These are phyloP conservation scores for Meira miltonrushii DNA, from an alignment of 1,284 basidiomycete genomes.

Conservation along the genomic window DNA sequence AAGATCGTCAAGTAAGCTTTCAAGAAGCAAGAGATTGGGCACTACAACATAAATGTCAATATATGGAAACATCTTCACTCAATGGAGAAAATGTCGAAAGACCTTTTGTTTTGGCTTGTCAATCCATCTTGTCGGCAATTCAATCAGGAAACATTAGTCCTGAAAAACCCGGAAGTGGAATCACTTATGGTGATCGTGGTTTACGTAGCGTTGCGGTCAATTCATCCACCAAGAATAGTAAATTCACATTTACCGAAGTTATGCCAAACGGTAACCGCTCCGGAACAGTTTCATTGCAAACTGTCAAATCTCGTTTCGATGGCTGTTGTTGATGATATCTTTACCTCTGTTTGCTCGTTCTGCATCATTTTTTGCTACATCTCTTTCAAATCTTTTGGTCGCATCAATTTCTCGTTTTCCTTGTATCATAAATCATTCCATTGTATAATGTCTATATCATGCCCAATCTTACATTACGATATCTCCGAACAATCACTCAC, in stretches of 20 bases:
- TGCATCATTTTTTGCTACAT: conserved; percentile 1
- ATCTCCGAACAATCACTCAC: no score
- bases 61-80: conserved; percentile 85
- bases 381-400: conserved; percentile 1
- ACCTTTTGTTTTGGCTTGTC: conserved; percentile 83
- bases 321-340: conserved; percentile 10
- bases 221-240: not conserved
- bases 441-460: not conserved
- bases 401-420: not conserved
- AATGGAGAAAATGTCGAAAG: conserved; percentile 89
- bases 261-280: not conserved
- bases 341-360: not conserved
- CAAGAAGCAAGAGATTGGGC: conserved; percentile 91
- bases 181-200: conserved; percentile 84
- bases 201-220: conserved; percentile 2
- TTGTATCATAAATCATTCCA: conserved; percentile 2
- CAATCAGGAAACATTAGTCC: conserved; percentile 87
- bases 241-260: conserved; percentile 6
- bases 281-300: not conserved
- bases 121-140: conserved; percentile 85
- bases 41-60: conserved; percentile 70
- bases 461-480: not conserved
- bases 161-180: conserved; percentile 84
- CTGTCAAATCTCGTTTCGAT: not conserved
- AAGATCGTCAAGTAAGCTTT: conserved; percentile 89